Conservation (phyloP, 2,329 filamentous ascomycete species). For the Fusarium liriodendri region DNA sequence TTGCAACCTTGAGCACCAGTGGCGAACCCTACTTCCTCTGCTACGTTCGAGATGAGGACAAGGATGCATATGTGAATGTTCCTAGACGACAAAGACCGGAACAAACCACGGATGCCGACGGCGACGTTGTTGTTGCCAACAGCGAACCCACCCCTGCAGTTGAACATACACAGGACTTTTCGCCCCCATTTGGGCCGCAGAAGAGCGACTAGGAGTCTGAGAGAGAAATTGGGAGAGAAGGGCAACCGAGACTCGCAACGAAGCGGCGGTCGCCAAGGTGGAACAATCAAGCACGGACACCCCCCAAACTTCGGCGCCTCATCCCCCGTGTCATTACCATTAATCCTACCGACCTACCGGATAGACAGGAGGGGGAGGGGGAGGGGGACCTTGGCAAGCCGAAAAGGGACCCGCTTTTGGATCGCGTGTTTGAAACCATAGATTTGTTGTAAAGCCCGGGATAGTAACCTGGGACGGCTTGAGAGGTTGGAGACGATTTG, state of each 20-base stretch:
- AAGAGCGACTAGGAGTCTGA: constrained; percentile 33
- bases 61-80: constrained; percentile 63
- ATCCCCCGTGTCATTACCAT: background rate
- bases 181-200: constrained; percentile 29
- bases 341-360: background rate
- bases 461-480: background rate
- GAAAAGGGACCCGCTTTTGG: background rate
- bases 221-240: background rate
- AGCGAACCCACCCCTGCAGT: constrained; percentile 6
- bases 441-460: background rate
- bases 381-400: background rate
- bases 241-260: background rate
- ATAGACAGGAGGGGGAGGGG: background rate
- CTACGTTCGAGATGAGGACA: constrained; percentile 78
- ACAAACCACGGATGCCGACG: constrained; percentile 38
- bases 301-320: background rate
- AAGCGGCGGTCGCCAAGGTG: background rate
- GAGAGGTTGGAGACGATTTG: background rate
- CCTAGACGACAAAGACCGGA: constrained; percentile 52
- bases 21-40: constrained; percentile 88
- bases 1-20: constrained; percentile 72
- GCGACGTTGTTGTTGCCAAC: constrained; percentile 34
- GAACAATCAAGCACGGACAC: background rate
- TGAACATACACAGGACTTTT: constrained; percentile 12
- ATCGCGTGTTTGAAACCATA: background rate